phyloP scores from a whole-genome alignment of 306 rosid genomes.

The Vicia sativa region DNA sequence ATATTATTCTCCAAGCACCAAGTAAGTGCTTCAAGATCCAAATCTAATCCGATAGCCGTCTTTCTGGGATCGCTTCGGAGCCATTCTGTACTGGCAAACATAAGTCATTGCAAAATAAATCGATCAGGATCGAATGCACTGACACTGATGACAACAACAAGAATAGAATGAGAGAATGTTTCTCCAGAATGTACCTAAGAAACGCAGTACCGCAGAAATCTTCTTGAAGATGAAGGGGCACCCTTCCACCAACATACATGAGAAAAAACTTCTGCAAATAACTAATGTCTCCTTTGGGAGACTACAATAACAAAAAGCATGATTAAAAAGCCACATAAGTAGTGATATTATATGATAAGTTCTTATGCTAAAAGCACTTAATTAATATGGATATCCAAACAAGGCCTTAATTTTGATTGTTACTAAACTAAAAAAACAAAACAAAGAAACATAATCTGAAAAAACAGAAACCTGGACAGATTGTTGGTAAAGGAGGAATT shows the following conservation, averaged over 20 bases:
- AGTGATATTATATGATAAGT: not conserved
- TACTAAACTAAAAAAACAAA: not conserved
- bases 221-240: slow-evolving; percentile 88
- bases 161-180: slow-evolving; percentile 1
- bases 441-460: not conserved
- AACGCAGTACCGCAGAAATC: slow-evolving; percentile 93
- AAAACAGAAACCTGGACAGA: slow-evolving; percentile 75
- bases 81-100: slow-evolving; percentile 74
- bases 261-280: slow-evolving; percentile 89
- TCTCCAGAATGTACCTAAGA: slow-evolving; percentile 59
- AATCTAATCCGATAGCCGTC: slow-evolving; percentile 84
- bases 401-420: not conserved
- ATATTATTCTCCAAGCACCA: slow-evolving; percentile 89
- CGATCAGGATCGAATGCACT: not conserved
- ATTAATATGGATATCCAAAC: not conserved
- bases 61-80: slow-evolving; percentile 74
- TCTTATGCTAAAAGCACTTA: not conserved
- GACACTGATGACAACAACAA: not conserved
- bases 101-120: slow-evolving; percentile 30
- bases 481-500: slow-evolving; percentile 80
- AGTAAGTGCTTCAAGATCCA: slow-evolving; percentile 74
- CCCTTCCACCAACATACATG: slow-evolving; percentile 87
- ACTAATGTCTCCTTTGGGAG: slow-evolving; percentile 92
- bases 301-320: slow-evolving; percentile 48
- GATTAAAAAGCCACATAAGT: not conserved